Evolutionary conservation across 2,329 filamentous ascomycete species (phyloP).

Genomic region (Geosmithia putterillii): DNA sequence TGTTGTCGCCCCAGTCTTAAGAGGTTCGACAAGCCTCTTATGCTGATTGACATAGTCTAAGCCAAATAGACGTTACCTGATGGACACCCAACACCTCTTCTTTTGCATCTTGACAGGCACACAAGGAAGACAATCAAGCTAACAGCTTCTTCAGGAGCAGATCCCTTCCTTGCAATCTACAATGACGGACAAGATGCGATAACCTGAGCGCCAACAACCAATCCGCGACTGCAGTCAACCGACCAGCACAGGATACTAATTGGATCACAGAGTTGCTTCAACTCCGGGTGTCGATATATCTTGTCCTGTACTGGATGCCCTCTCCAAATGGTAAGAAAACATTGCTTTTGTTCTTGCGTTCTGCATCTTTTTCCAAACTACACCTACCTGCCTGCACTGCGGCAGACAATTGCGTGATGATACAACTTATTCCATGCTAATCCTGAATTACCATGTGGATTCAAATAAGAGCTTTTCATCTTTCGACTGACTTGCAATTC

Average conservation of each 20-base stretch:
- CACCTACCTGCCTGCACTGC: neutral
- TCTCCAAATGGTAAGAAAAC: conserved; percentile 12
- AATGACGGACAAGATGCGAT: conserved; percentile 23
- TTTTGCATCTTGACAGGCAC: conserved; percentile 1
- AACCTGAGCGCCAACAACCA: conserved; percentile 12
- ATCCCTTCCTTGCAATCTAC: conserved; percentile 16
- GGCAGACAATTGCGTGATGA: conserved; percentile 40
- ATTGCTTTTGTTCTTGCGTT: conserved; percentile 8
- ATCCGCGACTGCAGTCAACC: neutral
- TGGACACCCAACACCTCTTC: conserved; percentile 1
- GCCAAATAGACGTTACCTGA: conserved; percentile 43
- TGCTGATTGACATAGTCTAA: conserved; percentile 40
- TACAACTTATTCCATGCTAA: conserved; percentile 66
- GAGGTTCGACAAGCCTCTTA: conserved; percentile 32
- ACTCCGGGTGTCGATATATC: neutral
- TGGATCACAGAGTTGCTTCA: neutral
- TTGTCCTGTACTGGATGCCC: conserved; percentile 1
- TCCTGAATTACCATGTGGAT: conserved; percentile 57
- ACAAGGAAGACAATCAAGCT: neutral
- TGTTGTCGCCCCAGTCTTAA: conserved; percentile 38
- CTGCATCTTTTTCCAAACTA: conserved; percentile 4
- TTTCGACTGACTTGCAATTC: conserved; percentile 56
- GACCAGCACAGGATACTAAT: neutral
- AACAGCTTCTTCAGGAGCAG: neutral
- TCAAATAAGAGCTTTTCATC: conserved; percentile 69